Evolutionary conservation across 306 rosid genomes (phyloP).

Genomic region (Notholithocarpus densiflorus): DNA sequence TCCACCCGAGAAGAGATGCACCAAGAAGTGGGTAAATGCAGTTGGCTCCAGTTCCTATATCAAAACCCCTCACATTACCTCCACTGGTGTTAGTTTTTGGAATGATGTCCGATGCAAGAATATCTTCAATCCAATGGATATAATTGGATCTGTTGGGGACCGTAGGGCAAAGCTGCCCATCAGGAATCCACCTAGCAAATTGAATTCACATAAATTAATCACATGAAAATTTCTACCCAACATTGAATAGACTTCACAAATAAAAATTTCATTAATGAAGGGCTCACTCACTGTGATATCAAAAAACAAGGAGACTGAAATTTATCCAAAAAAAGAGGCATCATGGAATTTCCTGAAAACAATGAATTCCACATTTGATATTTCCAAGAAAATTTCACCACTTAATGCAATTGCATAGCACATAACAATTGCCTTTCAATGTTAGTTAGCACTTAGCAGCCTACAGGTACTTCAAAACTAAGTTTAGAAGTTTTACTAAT

Average conservation of each 20-base stretch:
- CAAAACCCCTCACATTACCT: conserved; percentile 69
- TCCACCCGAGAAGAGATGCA: conserved; percentile 81
- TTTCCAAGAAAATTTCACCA: background rate
- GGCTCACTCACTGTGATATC: background rate
- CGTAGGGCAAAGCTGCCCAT: conserved; percentile 91
- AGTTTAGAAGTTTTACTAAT: background rate
- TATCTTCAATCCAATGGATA: conserved; percentile 86
- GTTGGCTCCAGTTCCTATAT: conserved; percentile 91
- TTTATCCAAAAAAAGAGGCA: background rate
- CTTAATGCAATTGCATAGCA: too few relatives aligned
- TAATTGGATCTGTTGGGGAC: conserved; percentile 89
- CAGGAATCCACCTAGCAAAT: conserved; percentile 88
- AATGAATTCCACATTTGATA: too few relatives aligned
- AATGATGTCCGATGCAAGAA: conserved; percentile 63
- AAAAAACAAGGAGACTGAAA: background rate
- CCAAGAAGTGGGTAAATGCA: conserved; percentile 97
- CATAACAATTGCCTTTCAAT: too few relatives aligned
- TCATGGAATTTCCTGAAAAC: too few relatives aligned
- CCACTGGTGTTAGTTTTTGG: conserved; percentile 21
- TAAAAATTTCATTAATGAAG: background rate
- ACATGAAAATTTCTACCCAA: conserved; percentile 2
- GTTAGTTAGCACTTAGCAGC: too few relatives aligned
- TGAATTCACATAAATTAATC: background rate
- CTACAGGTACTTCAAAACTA: background rate
- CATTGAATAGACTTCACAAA: background rate